Percentiles rank a stretch among this genome's conserved stretches.
phyloP scores from a whole-genome alignment of 2,329 filamentous ascomycete genomes.

The Diaporthe longicolla region DNA sequence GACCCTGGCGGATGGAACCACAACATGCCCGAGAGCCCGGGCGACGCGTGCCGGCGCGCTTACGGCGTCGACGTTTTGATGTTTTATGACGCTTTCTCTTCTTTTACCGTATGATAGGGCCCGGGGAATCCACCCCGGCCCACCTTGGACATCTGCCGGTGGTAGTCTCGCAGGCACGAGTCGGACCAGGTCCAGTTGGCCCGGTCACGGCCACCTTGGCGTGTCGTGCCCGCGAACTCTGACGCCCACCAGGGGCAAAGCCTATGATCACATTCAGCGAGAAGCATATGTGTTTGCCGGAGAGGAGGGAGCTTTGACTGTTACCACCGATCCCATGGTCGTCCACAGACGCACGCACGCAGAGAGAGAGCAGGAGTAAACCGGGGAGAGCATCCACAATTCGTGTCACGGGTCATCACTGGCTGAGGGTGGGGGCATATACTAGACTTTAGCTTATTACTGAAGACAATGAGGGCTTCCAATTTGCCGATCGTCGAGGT shows the following conservation, averaged over 20 bases:
- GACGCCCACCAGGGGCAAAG: not conserved
- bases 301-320: not conserved
- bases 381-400: not conserved
- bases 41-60: conserved; percentile 15
- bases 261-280: conserved; percentile 10
- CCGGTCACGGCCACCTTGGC: conserved; percentile 15
- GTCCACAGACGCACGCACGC: not conserved
- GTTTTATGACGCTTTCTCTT: not conserved
- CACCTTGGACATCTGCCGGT: conserved; percentile 14
- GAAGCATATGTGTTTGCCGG: not conserved
- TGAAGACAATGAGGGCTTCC: conserved; percentile 23
- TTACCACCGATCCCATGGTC: not conserved
- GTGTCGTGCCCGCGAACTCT: conserved; percentile 14
- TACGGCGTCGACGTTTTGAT: conserved; percentile 20
- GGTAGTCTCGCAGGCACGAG: conserved; percentile 1
- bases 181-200: conserved; percentile 10
- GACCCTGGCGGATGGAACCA: conserved; percentile 1
- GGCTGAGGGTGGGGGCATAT: not conserved
- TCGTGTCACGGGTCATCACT: conserved; percentile 1
- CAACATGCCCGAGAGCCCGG: not conserved
- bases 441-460: conserved; percentile 25
- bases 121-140: not conserved
- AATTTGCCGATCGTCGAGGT: not conserved
- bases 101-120: too few relatives aligned
- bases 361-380: not conserved